Evolutionary conservation across 2,329 filamentous ascomycete genomes (phyloP).

Genomic region (Alternaria sp.): DNA sequence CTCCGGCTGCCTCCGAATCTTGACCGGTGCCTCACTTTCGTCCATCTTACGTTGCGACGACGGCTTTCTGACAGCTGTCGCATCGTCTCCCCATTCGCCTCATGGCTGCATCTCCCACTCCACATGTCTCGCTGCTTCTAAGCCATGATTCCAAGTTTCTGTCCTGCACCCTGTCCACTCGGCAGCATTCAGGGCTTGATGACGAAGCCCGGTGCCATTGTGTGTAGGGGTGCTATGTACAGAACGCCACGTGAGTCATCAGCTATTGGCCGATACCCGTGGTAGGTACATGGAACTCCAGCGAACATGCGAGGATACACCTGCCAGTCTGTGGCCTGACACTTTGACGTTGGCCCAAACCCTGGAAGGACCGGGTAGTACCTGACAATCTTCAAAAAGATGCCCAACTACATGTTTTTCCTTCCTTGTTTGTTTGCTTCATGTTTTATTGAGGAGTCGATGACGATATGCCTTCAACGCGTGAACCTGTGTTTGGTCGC

Average conservation of each 20-base stretch:
- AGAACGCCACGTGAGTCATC: conserved; percentile 16
- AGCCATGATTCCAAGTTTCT: conserved; percentile 22
- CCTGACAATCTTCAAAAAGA: conserved; percentile 18
- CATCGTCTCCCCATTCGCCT: not conserved
- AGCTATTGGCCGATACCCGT: conserved; percentile 15
- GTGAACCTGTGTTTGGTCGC: not conserved
- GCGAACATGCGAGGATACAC: conserved; percentile 22
- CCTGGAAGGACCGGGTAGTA: conserved; percentile 11
- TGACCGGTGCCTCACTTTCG: conserved; percentile 17
- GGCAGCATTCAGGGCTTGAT: conserved; percentile 21
- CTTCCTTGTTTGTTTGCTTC: conserved; percentile 6
- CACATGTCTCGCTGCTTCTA: conserved; percentile 2
- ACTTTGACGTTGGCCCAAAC: conserved; percentile 17
- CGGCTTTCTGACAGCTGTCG: not conserved
- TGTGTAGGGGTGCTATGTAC: conserved; percentile 17
- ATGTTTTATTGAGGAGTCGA: not conserved
- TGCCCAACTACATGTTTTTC: conserved; percentile 21
- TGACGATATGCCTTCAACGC: not conserved
- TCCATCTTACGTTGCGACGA: conserved; percentile 4
- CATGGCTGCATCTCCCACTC: conserved; percentile 1
- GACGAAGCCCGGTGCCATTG: conserved; percentile 27
- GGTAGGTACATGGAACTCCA: conserved; percentile 5
- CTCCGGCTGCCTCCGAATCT: conserved; percentile 8
- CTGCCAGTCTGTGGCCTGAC: conserved; percentile 18
- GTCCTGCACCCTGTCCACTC: conserved; percentile 32